Percentiles rank a stretch among this genome's conserved stretches.
These are phyloP conservation scores for Brassica nigra DNA, from an alignment of 345 rosid genomes.

Conservation along the genomic window DNA sequence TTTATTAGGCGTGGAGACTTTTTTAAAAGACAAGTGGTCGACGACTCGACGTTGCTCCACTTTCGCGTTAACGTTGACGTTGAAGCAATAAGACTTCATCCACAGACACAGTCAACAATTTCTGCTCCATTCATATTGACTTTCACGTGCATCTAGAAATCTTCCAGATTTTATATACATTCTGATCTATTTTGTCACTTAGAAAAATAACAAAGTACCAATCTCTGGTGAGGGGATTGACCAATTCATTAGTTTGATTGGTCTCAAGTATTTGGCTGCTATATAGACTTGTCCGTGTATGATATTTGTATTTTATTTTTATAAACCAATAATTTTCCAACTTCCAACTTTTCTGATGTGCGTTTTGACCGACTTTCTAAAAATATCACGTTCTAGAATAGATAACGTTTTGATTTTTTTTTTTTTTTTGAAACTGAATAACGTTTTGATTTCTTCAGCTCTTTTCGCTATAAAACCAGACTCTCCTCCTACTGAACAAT, in stretches of 20 bases:
- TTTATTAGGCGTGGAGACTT: constrained; percentile 1
- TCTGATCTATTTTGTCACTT: background rate
- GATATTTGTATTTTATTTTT: background rate
- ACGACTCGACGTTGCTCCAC: constrained; percentile 28
- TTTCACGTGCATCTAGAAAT: constrained; percentile 21
- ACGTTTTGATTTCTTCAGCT: constrained; percentile 3
- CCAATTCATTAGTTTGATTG: constrained; percentile 22
- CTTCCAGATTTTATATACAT: background rate
- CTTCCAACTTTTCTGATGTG: constrained; percentile 14
- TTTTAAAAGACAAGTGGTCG: constrained; percentile 8
- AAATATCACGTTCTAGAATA: constrained; percentile 16
- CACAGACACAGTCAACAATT: constrained; percentile 26
- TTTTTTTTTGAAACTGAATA: background rate
- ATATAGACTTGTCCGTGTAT: constrained; percentile 12
- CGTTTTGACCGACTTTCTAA: constrained; percentile 29
- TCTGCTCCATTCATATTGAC: constrained; percentile 29
- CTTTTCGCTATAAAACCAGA: constrained; percentile 6
- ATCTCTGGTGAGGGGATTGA: constrained; percentile 12
- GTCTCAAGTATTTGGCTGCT: constrained; percentile 15
- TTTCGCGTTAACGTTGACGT: constrained; percentile 28
- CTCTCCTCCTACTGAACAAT: background rate
- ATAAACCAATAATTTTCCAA: background rate
- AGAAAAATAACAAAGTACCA: background rate
- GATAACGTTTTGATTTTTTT: background rate
- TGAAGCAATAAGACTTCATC: background rate